These are phyloP conservation scores for Jasminum sambac DNA, from an alignment of 257 asterid species.

Conservation along the genomic window DNA sequence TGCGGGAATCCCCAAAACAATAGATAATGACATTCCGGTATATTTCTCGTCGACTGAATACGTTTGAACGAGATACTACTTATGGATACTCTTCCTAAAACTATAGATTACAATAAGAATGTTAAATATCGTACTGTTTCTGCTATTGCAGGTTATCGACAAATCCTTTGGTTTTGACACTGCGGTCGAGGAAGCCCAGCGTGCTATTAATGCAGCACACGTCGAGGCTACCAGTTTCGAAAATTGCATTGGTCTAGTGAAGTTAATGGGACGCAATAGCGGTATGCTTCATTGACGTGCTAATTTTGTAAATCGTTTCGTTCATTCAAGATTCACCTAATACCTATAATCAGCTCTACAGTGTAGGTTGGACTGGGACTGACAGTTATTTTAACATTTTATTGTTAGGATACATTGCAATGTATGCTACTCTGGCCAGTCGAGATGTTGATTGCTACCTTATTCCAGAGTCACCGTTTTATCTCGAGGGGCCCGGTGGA, in stretches of 20 bases:
- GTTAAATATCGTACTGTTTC: background rate
- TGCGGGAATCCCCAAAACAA: slow-evolving; percentile 86
- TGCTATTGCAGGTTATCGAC: slow-evolving; percentile 70
- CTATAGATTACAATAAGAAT: slow-evolving; percentile 2
- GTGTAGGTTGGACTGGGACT: background rate
- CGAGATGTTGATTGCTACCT: slow-evolving; percentile 95
- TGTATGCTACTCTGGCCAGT: slow-evolving; percentile 95
- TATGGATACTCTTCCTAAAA: background rate
- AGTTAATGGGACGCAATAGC: slow-evolving; percentile 86
- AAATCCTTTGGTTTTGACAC: slow-evolving; percentile 91
- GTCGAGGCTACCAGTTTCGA: slow-evolving; percentile 94
- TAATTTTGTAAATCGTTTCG: background rate
- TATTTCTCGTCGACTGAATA: background rate
- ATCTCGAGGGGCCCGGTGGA: slow-evolving; percentile 81
- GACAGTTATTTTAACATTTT: background rate
- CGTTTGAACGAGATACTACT: background rate
- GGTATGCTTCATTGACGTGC: slow-evolving; percentile 41
- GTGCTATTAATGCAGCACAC: slow-evolving; percentile 95
- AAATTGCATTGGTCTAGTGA: slow-evolving; percentile 90
- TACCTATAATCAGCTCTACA: background rate
- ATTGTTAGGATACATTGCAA: slow-evolving; percentile 75
- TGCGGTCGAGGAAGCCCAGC: slow-evolving; percentile 97
- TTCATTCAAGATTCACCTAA: background rate
- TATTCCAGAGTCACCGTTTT: slow-evolving; percentile 92
- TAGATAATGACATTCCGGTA: slow-evolving; percentile 94